Conservation (phyloP, 164 flowering plant genomes). For the Tinospora cordifolia region DNA sequence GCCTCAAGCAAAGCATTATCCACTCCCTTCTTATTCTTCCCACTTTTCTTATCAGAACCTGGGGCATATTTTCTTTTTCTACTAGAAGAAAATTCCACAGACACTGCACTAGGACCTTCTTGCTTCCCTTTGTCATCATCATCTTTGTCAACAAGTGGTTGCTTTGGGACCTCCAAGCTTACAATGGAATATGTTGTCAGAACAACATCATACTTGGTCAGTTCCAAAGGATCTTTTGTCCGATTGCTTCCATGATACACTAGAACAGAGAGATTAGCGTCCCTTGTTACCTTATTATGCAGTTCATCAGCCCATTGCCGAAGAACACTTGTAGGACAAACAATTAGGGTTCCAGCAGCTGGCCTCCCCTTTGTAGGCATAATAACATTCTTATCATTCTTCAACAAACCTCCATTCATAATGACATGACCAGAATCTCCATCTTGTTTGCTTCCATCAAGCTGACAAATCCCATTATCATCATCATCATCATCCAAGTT, state of each 20-base stretch:
- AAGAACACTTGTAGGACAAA: constrained; percentile 94
- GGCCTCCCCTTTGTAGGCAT: constrained; percentile 54
- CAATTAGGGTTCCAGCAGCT: constrained; percentile 86
- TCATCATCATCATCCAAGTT: constrained; percentile 81
- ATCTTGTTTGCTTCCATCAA: constrained; percentile 21
- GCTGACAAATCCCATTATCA: constrained; percentile 19
- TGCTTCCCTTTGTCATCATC: constrained; percentile 38
- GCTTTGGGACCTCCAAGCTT: constrained; percentile 91
- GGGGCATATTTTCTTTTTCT: constrained; percentile 61
- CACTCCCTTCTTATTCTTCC: constrained; percentile 39
- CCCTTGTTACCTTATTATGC: constrained; percentile 56
- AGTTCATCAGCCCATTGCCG: constrained; percentile 91
- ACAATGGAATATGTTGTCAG: constrained; percentile 90
- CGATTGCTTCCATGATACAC: constrained; percentile 78
- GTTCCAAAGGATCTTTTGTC: constrained; percentile 67
- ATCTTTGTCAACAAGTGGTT: constrained; percentile 57
- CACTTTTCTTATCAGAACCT: constrained; percentile 31
- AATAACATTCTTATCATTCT: constrained; percentile 13
- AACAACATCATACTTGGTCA: constrained; percentile 89
- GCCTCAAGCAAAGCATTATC: constrained; percentile 44
- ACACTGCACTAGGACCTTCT: constrained; percentile 17
- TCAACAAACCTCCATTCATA: constrained; percentile 11
- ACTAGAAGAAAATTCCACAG: constrained; percentile 26
- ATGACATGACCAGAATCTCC: constrained; percentile 13
- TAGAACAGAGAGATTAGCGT: constrained; percentile 72